Conservation (phyloP, 2,329 filamentous ascomycete species). For the Zymoseptoria tritici region DNA sequence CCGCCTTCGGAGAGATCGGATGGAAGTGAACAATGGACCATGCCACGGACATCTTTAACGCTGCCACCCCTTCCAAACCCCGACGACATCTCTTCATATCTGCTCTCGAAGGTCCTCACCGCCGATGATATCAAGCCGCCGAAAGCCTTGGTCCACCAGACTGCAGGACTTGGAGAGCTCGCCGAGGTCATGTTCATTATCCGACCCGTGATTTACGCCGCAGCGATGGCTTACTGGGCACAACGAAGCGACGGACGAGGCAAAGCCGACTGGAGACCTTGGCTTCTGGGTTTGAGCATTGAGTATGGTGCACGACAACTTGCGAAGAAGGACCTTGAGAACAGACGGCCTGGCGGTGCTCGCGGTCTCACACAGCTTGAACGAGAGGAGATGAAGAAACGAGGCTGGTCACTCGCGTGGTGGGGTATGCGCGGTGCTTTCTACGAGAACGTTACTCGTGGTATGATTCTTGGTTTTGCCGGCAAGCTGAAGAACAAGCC, state of each 20-base stretch:
- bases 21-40: slow-evolving; percentile 57
- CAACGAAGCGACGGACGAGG: slow-evolving; percentile 55
- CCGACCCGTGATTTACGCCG: slow-evolving; percentile 76
- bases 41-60: slow-evolving; percentile 87
- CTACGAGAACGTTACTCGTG: slow-evolving; percentile 79
- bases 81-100: slow-evolving; percentile 76
- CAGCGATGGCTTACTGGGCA: slow-evolving; percentile 64
- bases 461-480: slow-evolving; percentile 61
- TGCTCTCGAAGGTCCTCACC: slow-evolving; percentile 82
- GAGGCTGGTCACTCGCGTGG: slow-evolving; percentile 88
- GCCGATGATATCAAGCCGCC: slow-evolving; percentile 96
- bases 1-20: slow-evolving; percentile 37
- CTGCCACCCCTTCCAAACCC: slow-evolving; percentile 76
- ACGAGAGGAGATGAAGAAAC: slow-evolving; percentile 77
- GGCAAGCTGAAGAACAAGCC: slow-evolving; percentile 63
- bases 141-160: slow-evolving; percentile 72
- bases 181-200: slow-evolving; percentile 91
- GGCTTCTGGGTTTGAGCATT: slow-evolving; percentile 76
- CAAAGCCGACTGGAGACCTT: slow-evolving; percentile 81
- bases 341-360: slow-evolving; percentile 60
- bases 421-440: slow-evolving; percentile 96
- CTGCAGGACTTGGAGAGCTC: slow-evolving; percentile 64
- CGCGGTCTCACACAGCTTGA: slow-evolving; percentile 76
- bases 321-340: slow-evolving; percentile 57
- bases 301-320: slow-evolving; percentile 88